These are phyloP conservation scores for Fraxinus excelsior DNA, from an alignment of 257 asterid genomes.

Conservation along the genomic window DNA sequence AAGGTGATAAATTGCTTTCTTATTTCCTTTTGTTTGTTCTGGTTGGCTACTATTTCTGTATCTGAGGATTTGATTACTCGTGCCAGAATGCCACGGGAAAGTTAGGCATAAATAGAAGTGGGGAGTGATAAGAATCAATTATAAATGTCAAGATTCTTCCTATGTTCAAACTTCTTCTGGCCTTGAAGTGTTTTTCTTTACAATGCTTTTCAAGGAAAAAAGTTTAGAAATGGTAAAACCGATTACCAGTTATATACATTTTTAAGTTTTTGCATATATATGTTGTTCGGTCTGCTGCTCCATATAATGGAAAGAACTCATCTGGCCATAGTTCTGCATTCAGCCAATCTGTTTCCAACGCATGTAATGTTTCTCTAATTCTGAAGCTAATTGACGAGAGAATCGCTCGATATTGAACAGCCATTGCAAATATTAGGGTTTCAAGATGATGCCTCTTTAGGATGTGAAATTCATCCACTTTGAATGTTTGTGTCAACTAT, in stretches of 20 bases:
- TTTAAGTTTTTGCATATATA: neutral
- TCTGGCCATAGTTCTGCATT: neutral
- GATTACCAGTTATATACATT: neutral
- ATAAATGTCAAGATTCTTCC: neutral
- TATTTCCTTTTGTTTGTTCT: neutral
- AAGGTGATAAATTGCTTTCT: conserved; percentile 31
- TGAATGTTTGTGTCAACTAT: neutral
- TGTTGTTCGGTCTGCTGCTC: neutral
- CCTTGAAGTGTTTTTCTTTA: neutral
- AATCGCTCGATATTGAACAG: neutral
- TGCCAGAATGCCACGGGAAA: neutral
- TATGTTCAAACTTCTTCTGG: neutral
- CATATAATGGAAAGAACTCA: neutral
- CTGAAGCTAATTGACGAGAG: neutral
- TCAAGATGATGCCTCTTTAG: neutral
- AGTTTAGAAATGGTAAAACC: neutral
- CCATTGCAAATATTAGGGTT: neutral
- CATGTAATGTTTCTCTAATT: neutral
- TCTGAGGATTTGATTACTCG: neutral
- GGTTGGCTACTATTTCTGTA: neutral
- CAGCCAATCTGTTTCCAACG: neutral
- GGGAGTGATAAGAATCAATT: neutral
- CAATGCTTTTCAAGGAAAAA: neutral
- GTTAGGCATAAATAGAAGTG: neutral
- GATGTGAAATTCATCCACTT: neutral